Percentiles rank a stretch among this genome's conserved stretches.
Evolutionary conservation across 2,329 filamentous ascomycete genomes (phyloP).

Genomic region (Alternaria ventricosa): DNA sequence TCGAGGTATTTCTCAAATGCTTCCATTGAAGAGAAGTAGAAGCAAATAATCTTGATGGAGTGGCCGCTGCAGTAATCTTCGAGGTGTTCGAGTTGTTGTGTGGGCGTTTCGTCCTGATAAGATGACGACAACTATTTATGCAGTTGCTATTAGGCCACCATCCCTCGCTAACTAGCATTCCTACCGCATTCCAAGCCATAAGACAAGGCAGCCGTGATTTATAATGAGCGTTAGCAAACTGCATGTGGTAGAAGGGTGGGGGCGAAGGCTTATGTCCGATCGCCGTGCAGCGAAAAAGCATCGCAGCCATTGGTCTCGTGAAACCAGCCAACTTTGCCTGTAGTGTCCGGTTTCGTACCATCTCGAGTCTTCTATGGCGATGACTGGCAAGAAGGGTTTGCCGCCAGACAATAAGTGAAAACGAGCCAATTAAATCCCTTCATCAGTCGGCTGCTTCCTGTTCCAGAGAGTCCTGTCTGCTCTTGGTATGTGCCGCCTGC

Average conservation of each 20-base stretch:
- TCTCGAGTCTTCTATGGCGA: background rate
- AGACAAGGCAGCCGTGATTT: background rate
- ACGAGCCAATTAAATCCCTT: background rate
- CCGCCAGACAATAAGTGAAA: background rate
- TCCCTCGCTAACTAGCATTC: background rate
- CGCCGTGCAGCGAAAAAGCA: background rate
- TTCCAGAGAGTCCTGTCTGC: background rate
- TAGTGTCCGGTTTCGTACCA: background rate
- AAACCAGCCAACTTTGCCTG: background rate
- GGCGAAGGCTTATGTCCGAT: background rate
- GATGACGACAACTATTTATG: background rate
- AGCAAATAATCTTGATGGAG: background rate
- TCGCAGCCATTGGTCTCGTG: background rate
- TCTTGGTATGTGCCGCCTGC: background rate
- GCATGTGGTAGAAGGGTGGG: background rate
- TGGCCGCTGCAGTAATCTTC: background rate
- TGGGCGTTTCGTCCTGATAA: background rate
- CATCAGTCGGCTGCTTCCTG: background rate
- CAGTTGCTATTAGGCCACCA: background rate
- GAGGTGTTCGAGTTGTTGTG: background rate
- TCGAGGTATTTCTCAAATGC: slow-evolving; percentile 35
- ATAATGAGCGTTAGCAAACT: background rate
- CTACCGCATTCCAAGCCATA: background rate
- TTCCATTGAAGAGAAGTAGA: slow-evolving; percentile 19
- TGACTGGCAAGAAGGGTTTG: background rate